phyloP scores from a whole-genome alignment of 371 early-diverging fungal genomes.

The Cladochytrium tenue region DNA sequence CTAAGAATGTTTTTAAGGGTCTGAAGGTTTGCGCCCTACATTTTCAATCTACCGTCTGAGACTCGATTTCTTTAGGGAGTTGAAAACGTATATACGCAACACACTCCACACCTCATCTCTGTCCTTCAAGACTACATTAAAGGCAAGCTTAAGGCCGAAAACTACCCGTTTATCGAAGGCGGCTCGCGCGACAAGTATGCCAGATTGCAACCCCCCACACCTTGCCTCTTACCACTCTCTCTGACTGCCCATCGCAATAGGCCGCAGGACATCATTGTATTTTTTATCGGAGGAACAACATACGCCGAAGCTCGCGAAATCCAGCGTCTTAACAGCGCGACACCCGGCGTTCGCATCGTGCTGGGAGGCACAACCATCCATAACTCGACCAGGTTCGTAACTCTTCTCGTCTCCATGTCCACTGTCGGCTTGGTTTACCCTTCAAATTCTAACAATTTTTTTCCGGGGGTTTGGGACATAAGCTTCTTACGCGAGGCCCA shows the following conservation, averaged over 20 bases:
- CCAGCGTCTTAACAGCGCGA: conserved; percentile 72
- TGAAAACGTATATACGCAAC: conserved; percentile 98
- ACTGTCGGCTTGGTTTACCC: neutral
- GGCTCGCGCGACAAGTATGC: conserved; percentile 64
- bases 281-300: conserved; percentile 90
- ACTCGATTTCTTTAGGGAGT: conserved; percentile 67
- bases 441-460: neutral
- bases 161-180: conserved; percentile 77
- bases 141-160: conserved; percentile 73
- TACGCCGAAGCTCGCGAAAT: conserved; percentile 89
- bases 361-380: conserved; percentile 88
- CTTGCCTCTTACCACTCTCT: too few species aligned
- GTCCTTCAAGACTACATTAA: conserved; percentile 77
- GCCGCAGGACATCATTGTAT: conserved; percentile 91
- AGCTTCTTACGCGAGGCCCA: conserved; percentile 20
- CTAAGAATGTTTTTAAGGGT: conserved; percentile 81
- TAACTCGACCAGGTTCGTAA: conserved; percentile 44
- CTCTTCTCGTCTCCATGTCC: neutral
- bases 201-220: too few species aligned
- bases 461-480: neutral
- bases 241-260: too few species aligned
- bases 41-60: neutral
- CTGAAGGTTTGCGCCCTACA: conserved; percentile 56
- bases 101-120: conserved; percentile 79
- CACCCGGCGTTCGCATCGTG: conserved; percentile 76